Base-by-base conservation (phyloP, 2,329 filamentous ascomycete species). In the Phoma sp. region DNA sequence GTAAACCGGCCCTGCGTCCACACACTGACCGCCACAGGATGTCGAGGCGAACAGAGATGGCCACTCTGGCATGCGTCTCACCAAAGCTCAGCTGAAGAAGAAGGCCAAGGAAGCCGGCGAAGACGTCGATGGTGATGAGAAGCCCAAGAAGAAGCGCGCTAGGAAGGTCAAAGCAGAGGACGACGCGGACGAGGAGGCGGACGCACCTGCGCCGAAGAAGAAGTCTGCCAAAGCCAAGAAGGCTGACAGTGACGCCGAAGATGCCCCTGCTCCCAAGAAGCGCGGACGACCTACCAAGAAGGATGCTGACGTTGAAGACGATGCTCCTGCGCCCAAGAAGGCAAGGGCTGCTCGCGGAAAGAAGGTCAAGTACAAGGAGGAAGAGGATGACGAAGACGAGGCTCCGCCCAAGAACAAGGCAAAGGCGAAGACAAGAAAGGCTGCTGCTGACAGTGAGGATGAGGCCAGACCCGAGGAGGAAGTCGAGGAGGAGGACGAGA, bases 41-140 rank as follows among this genome's bases (percentile, higher is more conserved):
- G 79, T 84, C 3, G 88, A 89, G 68, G 83, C 85, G 77, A 96
- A 95, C 70, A 80, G 83, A 18, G 87, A 84, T 3, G 89, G 89
- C 13, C 79, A 82, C 65, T 82, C 78, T 55, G 88, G 89, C 23
- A 90, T 89, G 68, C 86, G 85, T 22, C 58, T 65, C 6, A 59
- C 51, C 60, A 60, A 68, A 55, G 40, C 68, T 40, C 74, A 64
- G 60, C 37, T 24, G 47, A 71, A 70, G 54, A 72, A 74, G 60
- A 70, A 68, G 47, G 66, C 36, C 14, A 69, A 68, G 24, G 60
- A 59, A 18, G 65, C 62, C n/a, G 54, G 60, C 22, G 64, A 66
- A 6, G 64, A 62, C 14, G 62, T 64, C 24, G 67, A 67, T 47
- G 61, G 57, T 4, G 61, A 55, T 22, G 74, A 73, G 52, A 68